Base-by-base conservation (phyloP, 352 stramenopile species). In the Peronospora belbahrii region DNA sequence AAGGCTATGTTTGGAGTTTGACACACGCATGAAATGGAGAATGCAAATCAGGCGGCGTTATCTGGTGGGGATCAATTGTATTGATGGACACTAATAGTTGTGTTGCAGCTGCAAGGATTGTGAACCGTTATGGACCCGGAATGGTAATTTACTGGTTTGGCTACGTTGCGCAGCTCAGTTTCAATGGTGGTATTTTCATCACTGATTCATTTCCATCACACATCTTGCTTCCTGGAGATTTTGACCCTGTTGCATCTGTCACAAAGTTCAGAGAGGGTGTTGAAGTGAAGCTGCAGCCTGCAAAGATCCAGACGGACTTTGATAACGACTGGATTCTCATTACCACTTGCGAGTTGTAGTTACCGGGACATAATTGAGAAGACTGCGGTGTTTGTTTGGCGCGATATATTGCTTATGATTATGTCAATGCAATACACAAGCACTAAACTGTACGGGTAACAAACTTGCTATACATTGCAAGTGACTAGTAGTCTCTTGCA, bases 91-190 rank as follows among this genome's bases (percentile, higher is more conserved):
- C 48, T 7, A 58, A 7, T 42, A 6, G 42, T 0, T 43, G 3
- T 46, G 23, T 4, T 52, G 25, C 11, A 88, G 63, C 42, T 83
- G 19, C 71, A 85, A 71, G 76, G 73, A 6, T 94, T 42, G 74
- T 88, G 30, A 85, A 91, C 48, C 75, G 80, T 0, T 94, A 83
- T 47, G 83, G 80, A 0, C 74, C 78, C 1, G 83, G 83, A n/a
- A 85, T 94, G 69, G 75, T 94, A 20, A 86, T 94, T 46, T 94
- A 94, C 59, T 94, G 83, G 83, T 85, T 88, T 30, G 81, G 82
- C 18, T 66, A 88, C 46, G 67, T 87, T 18, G 51, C 59, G 10
- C 65, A 74, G 23, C 65, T 88, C 19, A 76, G 62, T 43, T 64
- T 59, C 1, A 69, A 86, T 38, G 51, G 52, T 17, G 68, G 85